Percentiles rank a stretch among this genome's conserved stretches.
Conservation (phyloP, 176 grass and related monocot species). For the Musa troglodytarum region DNA sequence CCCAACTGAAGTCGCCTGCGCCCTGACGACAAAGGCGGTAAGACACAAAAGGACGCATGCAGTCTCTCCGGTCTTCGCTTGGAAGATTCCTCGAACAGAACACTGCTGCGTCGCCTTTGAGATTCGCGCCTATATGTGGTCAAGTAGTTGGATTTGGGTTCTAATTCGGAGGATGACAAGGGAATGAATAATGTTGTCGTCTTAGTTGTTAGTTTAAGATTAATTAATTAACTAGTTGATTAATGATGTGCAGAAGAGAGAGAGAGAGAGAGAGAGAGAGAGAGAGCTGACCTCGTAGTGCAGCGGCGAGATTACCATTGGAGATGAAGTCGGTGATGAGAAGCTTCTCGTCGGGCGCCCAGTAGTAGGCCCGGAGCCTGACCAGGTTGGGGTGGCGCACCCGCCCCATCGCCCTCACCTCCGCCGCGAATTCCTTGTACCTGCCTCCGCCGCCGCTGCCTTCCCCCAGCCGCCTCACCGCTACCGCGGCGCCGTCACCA, state of each 20-base stretch:
- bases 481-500: conserved; percentile 62
- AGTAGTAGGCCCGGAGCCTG: conserved; percentile 66
- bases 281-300: not conserved
- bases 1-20: not conserved
- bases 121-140: not conserved
- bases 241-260: not conserved
- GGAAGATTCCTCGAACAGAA: too few species aligned
- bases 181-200: too few species aligned
- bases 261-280: not conserved
- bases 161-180: too few species aligned
- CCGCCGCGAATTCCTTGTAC: conserved; percentile 64
- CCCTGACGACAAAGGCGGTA: not conserved
- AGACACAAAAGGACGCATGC: not conserved
- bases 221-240: not conserved
- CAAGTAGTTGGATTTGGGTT: too few species aligned
- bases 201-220: too few species aligned
- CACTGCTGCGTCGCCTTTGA: not conserved
- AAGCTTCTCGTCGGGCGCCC: conserved; percentile 85
- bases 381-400: conserved; percentile 69
- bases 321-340: conserved; percentile 84
- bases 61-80: too few species aligned
- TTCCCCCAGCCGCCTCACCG: conserved; percentile 65
- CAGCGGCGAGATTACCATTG: conserved; percentile 60
- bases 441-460: conserved; percentile 48
- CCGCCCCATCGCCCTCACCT: conserved; percentile 41